These are phyloP conservation scores for Hansenula lynferdii DNA, from an alignment of 1,139 yeast species.

Conservation along the genomic window DNA sequence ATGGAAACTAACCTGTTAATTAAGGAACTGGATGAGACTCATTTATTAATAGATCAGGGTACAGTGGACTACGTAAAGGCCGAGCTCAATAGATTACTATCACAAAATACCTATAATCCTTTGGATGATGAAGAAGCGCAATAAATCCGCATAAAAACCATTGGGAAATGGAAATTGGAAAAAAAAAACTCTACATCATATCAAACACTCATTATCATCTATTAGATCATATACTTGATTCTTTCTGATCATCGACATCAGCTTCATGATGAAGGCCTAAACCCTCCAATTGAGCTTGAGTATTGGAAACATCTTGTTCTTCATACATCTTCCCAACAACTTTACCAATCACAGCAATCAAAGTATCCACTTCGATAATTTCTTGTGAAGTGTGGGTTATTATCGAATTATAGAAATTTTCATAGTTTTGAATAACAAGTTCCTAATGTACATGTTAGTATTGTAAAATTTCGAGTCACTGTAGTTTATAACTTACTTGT, in stretches of 20 bases:
- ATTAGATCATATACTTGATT: too few species aligned
- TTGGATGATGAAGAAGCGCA: conserved; percentile 59
- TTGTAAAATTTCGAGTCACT: too few species aligned
- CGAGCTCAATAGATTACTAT: conserved; percentile 69
- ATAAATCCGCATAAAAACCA: too few species aligned
- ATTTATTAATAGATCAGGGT: conserved; percentile 70
- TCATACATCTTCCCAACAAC: conserved; percentile 31
- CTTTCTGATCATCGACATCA: conserved; percentile 6
- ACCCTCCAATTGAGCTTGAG: not conserved
- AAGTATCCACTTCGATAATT: conserved; percentile 54
- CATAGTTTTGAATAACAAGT: conserved; percentile 44
- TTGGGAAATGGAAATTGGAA: too few species aligned
- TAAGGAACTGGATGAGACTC: conserved; percentile 93
- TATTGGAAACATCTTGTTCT: conserved; percentile 4
- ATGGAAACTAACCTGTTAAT: too few species aligned
- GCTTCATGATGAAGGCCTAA: conserved; percentile 3
- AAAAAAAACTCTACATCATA: too few species aligned
- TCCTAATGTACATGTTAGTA: conserved; percentile 26
- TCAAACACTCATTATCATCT: too few species aligned
- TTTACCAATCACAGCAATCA: conserved; percentile 44
- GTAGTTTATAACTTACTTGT: conserved; percentile 33
- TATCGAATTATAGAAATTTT: conserved; percentile 33
- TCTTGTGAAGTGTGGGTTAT: conserved; percentile 20
- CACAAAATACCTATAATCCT: conserved; percentile 83
- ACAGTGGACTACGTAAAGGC: conserved; percentile 71